Evolutionary conservation across 441 rosid species (phyloP), one percentile per base, ranked within the genome.

Genomic region (Erodium moschatum): DNA sequence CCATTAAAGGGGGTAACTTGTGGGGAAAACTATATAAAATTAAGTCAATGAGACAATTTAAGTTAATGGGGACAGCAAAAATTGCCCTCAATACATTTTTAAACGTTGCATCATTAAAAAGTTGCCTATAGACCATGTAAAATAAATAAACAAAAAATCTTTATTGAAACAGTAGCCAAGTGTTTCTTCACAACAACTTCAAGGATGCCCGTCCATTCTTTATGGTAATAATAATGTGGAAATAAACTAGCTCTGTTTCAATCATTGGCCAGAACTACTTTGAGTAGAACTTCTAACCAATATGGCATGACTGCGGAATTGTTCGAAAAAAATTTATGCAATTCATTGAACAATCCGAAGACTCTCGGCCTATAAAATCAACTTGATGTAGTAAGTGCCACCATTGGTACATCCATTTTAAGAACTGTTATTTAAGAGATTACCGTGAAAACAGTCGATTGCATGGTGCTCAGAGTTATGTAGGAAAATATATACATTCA

Each of bases 171-270:
- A 10, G 21, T 18, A 54, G 62, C 18, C 48, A 42, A 9, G 13
- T 42, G 62, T 6, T 48, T 54, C 21, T 52, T 54, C 24, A 8
- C 60, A 52, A 16, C 62, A 54, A 54, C 62, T 54, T 54, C 62
- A 18, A 54, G 62, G 62, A 16, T 18, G 27, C 11, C 62, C 10
- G 18, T 54, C 62, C 21, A 16, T 54, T 42, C 48, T 42, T 9
- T 2, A 11, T 42, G 21, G 10, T 18, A 54, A 20, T 20, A 54
- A 18, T 54, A 18, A 54, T 6, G 24, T 1, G 11, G 1, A 54
- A 54, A 20, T 18, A 54, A 54, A 18, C 24, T 54, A 54, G 62
- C 18, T 0, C 8, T 38, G 5, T 38, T 38, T 38, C 42, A 2
- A 38, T 38, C 42, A 38, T 38, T 38, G 42, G 42, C 42, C 42